phyloP scores from a whole-genome alignment of 257 asterid species.

The Nicotiana attenuata region DNA sequence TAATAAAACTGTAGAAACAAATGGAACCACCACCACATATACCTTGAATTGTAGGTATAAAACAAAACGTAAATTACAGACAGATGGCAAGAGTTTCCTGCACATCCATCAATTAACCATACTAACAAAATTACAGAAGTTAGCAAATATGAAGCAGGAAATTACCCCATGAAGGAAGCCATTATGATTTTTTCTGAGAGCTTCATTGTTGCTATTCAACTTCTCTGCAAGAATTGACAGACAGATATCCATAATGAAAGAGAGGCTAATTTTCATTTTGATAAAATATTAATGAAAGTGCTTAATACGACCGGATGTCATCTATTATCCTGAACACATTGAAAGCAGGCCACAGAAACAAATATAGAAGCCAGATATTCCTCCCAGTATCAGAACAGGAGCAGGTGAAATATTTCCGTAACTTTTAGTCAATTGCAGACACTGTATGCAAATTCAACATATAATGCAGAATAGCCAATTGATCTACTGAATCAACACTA shows the following conservation, averaged over 20 bases:
- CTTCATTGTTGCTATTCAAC: conserved; percentile 31
- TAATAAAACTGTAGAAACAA: background rate
- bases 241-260: background rate
- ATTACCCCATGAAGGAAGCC: conserved; percentile 73
- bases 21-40: background rate
- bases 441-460: background rate
- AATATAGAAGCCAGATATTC: conserved; percentile 1
- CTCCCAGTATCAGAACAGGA: conserved; percentile 3
- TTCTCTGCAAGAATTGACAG: conserved; percentile 52
- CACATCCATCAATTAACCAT: background rate
- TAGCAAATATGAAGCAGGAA: conserved; percentile 14
- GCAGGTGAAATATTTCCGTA: background rate
- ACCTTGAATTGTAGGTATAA: background rate
- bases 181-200: conserved; percentile 47
- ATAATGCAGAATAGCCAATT: background rate
- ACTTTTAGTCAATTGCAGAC: background rate
- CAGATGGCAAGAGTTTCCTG: conserved; percentile 4
- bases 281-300: background rate
- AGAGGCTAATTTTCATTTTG: background rate
- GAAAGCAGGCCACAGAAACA: background rate
- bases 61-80: background rate
- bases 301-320: background rate
- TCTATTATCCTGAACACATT: background rate
- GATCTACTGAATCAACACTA: background rate
- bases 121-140: background rate